Conservation (phyloP, 176 grass and related monocot genomes). For the Miscanthus lutarioriparius region DNA sequence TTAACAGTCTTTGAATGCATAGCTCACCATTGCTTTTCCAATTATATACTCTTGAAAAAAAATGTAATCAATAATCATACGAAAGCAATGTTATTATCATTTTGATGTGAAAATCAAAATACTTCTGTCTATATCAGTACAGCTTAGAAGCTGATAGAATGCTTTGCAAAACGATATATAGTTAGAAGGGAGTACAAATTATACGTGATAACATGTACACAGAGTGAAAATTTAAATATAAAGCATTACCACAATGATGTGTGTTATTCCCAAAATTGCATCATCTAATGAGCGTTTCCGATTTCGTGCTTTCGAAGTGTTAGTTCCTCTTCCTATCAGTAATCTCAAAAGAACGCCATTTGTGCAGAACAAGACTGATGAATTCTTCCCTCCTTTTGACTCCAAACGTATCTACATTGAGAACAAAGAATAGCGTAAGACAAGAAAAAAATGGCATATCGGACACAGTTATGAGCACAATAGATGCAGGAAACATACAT, state of each 20-base stretch:
- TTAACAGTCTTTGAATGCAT: background rate
- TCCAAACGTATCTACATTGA: slow-evolving; percentile 81
- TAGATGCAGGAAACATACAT: slow-evolving; percentile 1
- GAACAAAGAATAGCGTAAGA: slow-evolving; percentile 23
- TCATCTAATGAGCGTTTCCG: slow-evolving; percentile 42
- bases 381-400: slow-evolving; percentile 90
- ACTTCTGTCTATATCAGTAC: background rate
- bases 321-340: slow-evolving; percentile 77
- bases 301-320: slow-evolving; percentile 37
- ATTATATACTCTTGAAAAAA: background rate
- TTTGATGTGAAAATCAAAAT: background rate
- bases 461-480: background rate
- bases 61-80: background rate
- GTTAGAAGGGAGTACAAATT: background rate
- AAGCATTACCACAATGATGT: slow-evolving; percentile 90
- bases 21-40: background rate
- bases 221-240: slow-evolving; percentile 16
- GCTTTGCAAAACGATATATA: background rate
- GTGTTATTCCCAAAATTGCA: slow-evolving; percentile 70
- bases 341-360: slow-evolving; percentile 95
- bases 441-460: slow-evolving; percentile 2
- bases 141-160: background rate
- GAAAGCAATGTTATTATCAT: background rate
- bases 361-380: slow-evolving; percentile 94
- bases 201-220: background rate